Evolutionary conservation across 2,329 filamentous ascomycete genomes (phyloP), one percentile per base, ranked within the genome.

Genomic region (Clarireedia homoeocarpa): DNA sequence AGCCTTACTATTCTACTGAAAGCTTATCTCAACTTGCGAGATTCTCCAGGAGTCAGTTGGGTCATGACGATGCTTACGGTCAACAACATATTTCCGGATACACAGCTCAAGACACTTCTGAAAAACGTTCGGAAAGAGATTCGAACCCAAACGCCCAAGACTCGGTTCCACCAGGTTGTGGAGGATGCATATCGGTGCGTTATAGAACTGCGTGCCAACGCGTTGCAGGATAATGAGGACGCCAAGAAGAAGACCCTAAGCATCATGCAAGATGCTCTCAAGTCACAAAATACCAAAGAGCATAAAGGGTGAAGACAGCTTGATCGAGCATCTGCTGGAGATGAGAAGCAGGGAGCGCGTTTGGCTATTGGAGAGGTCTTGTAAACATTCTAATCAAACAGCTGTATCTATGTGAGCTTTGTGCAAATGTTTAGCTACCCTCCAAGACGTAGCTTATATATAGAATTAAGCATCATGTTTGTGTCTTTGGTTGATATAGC

Each of bases 1-100:
- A 63, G 55, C n/a, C 59, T 69, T 4, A 67, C 59, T 5, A 62
- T 63, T 6, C 63, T 70, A 39, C 53, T 68, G 20, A 60, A 62
- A 17, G 63, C 61, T 14, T 68, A 67, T 48, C 61, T 69, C 10
- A 53, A 48, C 5, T 48, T 66, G 20, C 49, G 52, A 27, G 61
- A 67, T 51, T 27, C 36, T 4, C 34, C 40, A n/a, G 67, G 67
- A 5, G 48, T 70, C 10, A 48, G 58, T 14, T 69, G 64, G 65
- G 61, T 66, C 7, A 52, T 66, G 14, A 36, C 62, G 23, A 59
- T 56, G 26, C 44, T 69, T 5, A 44, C 48, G 12, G 47, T 40
- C 38, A 67, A 67, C 47, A 58, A 58, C 5, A 17, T 68, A 10
- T 38, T 55, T 20, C 66, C 67, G 0, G 66, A 69, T 34, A 24